Evolutionary conservation across 768 basidiomycete genomes (phyloP), one percentile per base, ranked within the genome.

Genomic region (Pleurotus ostreatus): DNA sequence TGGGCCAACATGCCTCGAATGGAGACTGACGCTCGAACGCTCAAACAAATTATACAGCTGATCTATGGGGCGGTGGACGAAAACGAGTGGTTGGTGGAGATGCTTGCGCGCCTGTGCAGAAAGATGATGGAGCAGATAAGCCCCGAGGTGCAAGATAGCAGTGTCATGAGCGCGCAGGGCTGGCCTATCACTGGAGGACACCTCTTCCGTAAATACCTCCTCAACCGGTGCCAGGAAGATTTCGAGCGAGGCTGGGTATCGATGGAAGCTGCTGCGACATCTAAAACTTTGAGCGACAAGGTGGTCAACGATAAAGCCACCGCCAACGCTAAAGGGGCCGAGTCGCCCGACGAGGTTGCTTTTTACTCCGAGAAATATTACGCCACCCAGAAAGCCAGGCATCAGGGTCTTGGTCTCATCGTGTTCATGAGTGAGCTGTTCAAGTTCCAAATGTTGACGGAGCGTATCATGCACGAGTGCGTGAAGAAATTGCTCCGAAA

Each of bases 381-480:
- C 64, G 86, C 88, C 40, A 92, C 93, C 13, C 89, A 95, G 72
- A 97, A 96, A 78, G 96, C 94, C 41, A 98, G 97, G 77, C 90
- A 94, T 59, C 91, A 92, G 60, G 94, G 96, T 70, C 86, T 98
- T 9, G 94, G 95, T 77, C 82, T 98, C 62, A 93, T 98, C 76
- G 92, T 90, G 71, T 95, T 99, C 76, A 98, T 98, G 60, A 95
- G 96, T 60, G 96, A 99, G 74, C 78, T 98, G 53, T 99, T 94
- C 87, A 98, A 98, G 76, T 78, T 99, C 15, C 90, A 92, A 74
- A 97, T 98, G 94, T 77, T 98, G 55, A 94, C 94, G 46, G 93
- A 94, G 75, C 88, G 93, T 63, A 96, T 98, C 75, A 98, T 98
- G 91, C 91, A 94, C 77, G 91, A 94, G 72, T 99, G 95, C 78